A percentile compares a stretch with the other conserved stretches of the same genome.
Evolutionary conservation across 768 basidiomycete species (phyloP).

Genomic region (Hygrophoropsis aurantiaca): DNA sequence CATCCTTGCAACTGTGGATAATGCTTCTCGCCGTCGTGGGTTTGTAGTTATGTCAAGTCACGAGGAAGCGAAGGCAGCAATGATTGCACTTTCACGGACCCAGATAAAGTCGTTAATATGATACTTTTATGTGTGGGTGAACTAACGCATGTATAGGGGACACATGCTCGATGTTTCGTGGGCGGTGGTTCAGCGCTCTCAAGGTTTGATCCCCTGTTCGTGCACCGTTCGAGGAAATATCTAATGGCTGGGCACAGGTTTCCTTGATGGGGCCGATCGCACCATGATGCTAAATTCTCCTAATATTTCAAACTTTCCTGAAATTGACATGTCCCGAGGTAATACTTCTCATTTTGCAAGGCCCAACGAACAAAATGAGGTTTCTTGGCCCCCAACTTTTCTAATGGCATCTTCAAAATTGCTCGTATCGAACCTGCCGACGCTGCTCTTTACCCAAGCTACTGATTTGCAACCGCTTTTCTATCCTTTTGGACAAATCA

Average conservation of each 20-base stretch:
- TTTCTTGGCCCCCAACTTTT: conserved; percentile 29
- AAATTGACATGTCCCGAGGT: conserved; percentile 20
- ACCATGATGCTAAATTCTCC: conserved; percentile 57
- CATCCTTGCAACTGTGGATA: conserved; percentile 81
- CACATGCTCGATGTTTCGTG: conserved; percentile 80
- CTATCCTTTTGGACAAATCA: conserved; percentile 69
- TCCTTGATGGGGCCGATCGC: conserved; percentile 81
- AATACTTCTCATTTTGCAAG: conserved; percentile 31
- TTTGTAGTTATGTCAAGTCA: conserved; percentile 81
- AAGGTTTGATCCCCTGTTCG: conserved; percentile 43
- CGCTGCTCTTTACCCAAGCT: conserved; percentile 62
- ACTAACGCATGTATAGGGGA: conserved; percentile 43
- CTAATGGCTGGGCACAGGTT: conserved; percentile 52
- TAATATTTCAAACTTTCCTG: conserved; percentile 32
- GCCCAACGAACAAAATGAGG: conserved; percentile 31
- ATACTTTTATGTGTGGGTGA: neutral
- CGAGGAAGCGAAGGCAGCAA: conserved; percentile 68
- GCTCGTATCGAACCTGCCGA: conserved; percentile 65
- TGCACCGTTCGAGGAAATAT: too few species aligned
- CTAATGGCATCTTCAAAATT: conserved; percentile 48
- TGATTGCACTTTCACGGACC: conserved; percentile 64
- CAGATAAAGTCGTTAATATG: conserved; percentile 57
- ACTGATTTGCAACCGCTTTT: conserved; percentile 73
- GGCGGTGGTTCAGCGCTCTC: conserved; percentile 86
- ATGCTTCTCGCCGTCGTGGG: conserved; percentile 78